phyloP scores from a whole-genome alignment of 257 asterid species.

The Przewalskia tangutica region DNA sequence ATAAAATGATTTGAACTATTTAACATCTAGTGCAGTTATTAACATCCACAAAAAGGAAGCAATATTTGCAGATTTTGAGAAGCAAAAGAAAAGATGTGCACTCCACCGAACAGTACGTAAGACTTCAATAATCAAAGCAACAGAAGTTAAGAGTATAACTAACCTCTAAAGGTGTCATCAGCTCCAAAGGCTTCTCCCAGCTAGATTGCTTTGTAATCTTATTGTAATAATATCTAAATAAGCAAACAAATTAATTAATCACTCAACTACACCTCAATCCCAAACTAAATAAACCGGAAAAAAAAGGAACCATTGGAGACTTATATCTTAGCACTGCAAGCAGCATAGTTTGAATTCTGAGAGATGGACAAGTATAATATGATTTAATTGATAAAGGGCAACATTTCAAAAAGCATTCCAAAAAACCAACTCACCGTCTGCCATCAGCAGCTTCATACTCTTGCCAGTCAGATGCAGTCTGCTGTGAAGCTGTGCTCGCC shows the following conservation, averaged over 20 bases:
- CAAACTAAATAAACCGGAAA: neutral
- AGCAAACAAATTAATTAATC: neutral
- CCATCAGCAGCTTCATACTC: constrained; percentile 90
- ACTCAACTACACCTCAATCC: neutral
- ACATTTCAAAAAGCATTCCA: constrained; percentile 4
- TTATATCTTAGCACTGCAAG: neutral
- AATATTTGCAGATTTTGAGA: constrained; percentile 14
- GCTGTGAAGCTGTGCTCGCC: constrained; percentile 46
- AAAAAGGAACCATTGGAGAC: neutral
- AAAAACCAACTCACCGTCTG: constrained; percentile 46
- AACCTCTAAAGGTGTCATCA: constrained; percentile 97
- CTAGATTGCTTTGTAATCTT: constrained; percentile 79
- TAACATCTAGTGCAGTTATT: constrained; percentile 31
- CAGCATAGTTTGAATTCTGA: neutral
- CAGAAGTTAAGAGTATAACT: constrained; percentile 23
- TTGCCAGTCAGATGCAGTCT: constrained; percentile 82
- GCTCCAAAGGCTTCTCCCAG: constrained; percentile 96
- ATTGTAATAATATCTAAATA: constrained; percentile 78
- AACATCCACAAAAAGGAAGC: constrained; percentile 29
- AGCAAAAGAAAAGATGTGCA: constrained; percentile 19
- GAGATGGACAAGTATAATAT: neutral
- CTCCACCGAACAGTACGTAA: constrained; percentile 4
- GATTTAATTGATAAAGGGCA: neutral
- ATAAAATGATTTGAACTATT: constrained; percentile 33
- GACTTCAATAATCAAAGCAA: constrained; percentile 7